Base-by-base conservation (phyloP, 805 yeast genomes). In the Schwanniomyces sp. region DNA sequence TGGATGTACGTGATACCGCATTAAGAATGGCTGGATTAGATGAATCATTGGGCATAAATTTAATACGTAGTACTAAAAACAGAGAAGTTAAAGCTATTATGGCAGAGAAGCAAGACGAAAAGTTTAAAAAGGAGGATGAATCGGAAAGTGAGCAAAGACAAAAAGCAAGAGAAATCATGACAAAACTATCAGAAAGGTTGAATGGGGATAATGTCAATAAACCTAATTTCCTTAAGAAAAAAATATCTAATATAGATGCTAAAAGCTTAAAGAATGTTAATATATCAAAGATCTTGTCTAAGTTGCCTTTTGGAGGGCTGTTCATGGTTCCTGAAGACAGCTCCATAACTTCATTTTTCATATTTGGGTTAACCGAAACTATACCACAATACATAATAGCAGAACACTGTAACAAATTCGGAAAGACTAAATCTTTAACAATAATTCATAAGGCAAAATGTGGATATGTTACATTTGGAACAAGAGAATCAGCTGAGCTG, bases 1-100 rank as follows among this genome's bases (percentile, higher is more conserved):
- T 90, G 14, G 81, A 84, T 9, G 68, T 90, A 6, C 73, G 97
- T 53, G 97, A 91, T 58, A 83, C 89, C 1, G 88, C 96, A 4
- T 64, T 91, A 56, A 82, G 83, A 55, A 75, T 89, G 76, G 85
- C 91, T 2, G 85, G 84, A 12, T 69, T 75, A 12, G 74, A 55
- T 12, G 56, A 41, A 12, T 48, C 50, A 16, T 42, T 49, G 9
- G 50, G 50, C 4, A 37, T 52, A 14, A 45, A 67, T 14, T 14
- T 24, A 52, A 45, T 55, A 7, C 39, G 48, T 12, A 50, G 51
- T 24, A 49, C 66, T 8, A 52, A 52, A 39, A 65, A 68, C 45
- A 49, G 61, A 14, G 77, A 72, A 53, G 69, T 70, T 5, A 64
- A 62, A 47, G 77, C 77, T 7, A 62, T 70, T 10, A 57, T 62